These are phyloP conservation scores for Magnusiomyces ingens DNA, from an alignment of 1,139 yeast species.

Conservation along the genomic window DNA sequence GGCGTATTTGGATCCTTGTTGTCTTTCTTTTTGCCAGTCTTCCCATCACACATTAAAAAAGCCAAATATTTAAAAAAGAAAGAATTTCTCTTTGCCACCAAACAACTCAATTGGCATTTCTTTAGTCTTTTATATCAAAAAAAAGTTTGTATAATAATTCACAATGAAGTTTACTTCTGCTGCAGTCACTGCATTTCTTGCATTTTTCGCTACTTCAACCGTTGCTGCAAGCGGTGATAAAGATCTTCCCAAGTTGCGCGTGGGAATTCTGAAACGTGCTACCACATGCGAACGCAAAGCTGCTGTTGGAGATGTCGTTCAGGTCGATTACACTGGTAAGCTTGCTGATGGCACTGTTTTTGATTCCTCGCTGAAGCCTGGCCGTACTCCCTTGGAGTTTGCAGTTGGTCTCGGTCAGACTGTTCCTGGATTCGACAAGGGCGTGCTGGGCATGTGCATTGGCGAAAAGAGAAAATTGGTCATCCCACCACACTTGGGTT, in stretches of 20 bases:
- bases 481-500: slow-evolving; percentile 71
- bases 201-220: slow-evolving; percentile 14
- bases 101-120: too few species aligned
- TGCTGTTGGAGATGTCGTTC: slow-evolving; percentile 53
- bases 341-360: slow-evolving; percentile 63
- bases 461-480: slow-evolving; percentile 76
- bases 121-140: too few species aligned
- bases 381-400: slow-evolving; percentile 55
- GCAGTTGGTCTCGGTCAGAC: slow-evolving; percentile 70
- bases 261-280: slow-evolving; percentile 40
- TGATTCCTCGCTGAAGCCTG: slow-evolving; percentile 65
- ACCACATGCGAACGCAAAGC: slow-evolving; percentile 52
- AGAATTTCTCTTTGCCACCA: too few species aligned
- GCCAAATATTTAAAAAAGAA: too few species aligned
- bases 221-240: slow-evolving; percentile 18
- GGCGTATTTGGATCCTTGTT: too few species aligned
- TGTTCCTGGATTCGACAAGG: slow-evolving; percentile 85
- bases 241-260: slow-evolving; percentile 25
- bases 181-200: slow-evolving; percentile 14
- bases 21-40: too few species aligned
- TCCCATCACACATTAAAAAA: too few species aligned
- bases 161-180: slow-evolving; percentile 15
- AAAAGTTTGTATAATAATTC: background rate
- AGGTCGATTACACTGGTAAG: slow-evolving; percentile 70
- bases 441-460: slow-evolving; percentile 70